A percentile compares a stretch with the other conserved stretches of the same genome.
Evolutionary conservation across 306 rosid genomes (phyloP).

Genomic region (Cucurbita argyrosperma): DNA sequence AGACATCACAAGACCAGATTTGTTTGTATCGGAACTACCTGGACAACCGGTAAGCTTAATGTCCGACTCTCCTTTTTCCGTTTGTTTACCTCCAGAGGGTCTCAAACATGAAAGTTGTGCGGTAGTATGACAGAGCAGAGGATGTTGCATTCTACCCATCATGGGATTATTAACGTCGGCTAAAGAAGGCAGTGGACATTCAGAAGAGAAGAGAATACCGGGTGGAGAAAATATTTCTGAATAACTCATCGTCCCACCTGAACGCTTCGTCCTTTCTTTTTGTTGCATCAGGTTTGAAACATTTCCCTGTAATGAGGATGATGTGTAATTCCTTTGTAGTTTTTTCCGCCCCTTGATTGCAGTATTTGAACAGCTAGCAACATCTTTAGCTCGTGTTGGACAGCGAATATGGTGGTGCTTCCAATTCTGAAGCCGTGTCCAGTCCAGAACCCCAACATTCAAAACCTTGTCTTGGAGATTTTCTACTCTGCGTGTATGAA

Average conservation of each 20-base stretch:
- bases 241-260: conserved; percentile 13
- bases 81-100: conserved; percentile 11
- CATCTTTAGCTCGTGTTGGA: conserved; percentile 19
- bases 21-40: conserved; percentile 20
- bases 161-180: conserved; percentile 14
- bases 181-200: conserved; percentile 20
- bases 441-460: conserved; percentile 86
- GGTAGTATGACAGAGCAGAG: conserved; percentile 12
- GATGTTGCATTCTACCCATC: conserved; percentile 13
- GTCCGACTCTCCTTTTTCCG: conserved; percentile 12
- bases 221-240: conserved; percentile 34
- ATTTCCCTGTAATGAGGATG: conserved; percentile 29
- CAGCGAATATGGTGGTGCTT: conserved; percentile 29
- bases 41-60: conserved; percentile 14
- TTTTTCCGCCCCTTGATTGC: conserved; percentile 22
- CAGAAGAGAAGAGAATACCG: conserved; percentile 22
- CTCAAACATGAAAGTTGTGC: conserved; percentile 21
- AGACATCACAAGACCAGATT: conserved; percentile 56
- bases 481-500: conserved; percentile 33
- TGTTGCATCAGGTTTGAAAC: conserved; percentile 20
- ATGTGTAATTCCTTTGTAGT: conserved; percentile 14
- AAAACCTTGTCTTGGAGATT: conserved; percentile 50
- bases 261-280: conserved; percentile 21
- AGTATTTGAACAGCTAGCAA: conserved; percentile 24
- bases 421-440: conserved; percentile 78